Evolutionary conservation across 202 grass and related monocot species (phyloP).

Genomic region (Panicum virgatum): DNA sequence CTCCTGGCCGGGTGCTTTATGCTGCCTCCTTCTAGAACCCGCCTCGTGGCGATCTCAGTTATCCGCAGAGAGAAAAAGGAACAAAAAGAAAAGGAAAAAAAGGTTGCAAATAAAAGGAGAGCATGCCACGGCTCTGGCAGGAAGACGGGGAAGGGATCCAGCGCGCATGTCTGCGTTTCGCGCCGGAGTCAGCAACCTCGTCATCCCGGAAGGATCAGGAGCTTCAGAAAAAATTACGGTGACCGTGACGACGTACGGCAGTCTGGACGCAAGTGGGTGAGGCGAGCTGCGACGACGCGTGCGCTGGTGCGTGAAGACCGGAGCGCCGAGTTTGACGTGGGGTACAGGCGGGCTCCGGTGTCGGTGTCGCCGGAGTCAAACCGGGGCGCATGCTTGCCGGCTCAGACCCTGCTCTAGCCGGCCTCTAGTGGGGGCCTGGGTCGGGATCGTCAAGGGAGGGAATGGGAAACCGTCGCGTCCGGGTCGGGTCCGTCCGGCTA

Average conservation of each 20-base stretch:
- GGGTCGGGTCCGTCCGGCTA: not conserved
- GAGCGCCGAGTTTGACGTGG: not conserved
- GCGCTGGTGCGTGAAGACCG: not conserved
- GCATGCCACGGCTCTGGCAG: not conserved
- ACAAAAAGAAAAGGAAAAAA: not conserved
- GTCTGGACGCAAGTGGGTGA: not conserved
- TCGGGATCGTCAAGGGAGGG: constrained; percentile 15
- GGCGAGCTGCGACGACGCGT: not conserved
- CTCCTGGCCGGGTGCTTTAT: constrained; percentile 15
- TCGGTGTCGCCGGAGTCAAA: constrained; percentile 38
- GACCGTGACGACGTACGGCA: not conserved
- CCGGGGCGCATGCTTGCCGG: not conserved
- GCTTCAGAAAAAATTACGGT: not conserved
- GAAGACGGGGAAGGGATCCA: not conserved
- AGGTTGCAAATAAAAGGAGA: no score
- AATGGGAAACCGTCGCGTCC: not conserved
- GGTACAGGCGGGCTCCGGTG: not conserved
- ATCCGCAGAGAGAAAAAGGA: not conserved
- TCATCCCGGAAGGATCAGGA: no score
- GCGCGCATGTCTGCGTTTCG: not conserved
- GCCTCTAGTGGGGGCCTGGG: no score
- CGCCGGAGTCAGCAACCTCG: no score
- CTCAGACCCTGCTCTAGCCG: not conserved
- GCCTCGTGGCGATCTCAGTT: not conserved
- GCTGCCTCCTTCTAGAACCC: constrained; percentile 40